A percentile compares a stretch with the other conserved stretches of the same genome.
phyloP scores from a whole-genome alignment of 179 eudicot species.

The Gypsophila paniculata region DNA sequence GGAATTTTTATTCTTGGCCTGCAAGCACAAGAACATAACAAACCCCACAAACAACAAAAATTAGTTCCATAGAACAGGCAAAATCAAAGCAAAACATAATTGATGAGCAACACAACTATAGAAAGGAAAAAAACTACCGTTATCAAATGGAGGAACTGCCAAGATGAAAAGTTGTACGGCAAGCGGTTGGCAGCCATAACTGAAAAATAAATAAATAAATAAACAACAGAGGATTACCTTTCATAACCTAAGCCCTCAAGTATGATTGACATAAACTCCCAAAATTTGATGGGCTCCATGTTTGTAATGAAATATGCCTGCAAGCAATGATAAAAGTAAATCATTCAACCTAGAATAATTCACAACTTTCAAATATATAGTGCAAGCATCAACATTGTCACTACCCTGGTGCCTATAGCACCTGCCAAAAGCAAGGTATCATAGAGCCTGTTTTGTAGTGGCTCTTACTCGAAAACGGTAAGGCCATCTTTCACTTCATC shows the following conservation, averaged over 20 bases:
- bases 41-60: slow-evolving; percentile 16
- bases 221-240: slow-evolving; percentile 41
- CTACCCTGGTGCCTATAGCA: not conserved
- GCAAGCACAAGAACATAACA: slow-evolving; percentile 38
- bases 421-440: not conserved
- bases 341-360: slow-evolving; percentile 1
- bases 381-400: not conserved
- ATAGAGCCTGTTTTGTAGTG: not conserved
- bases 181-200: not conserved
- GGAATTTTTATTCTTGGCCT: slow-evolving; percentile 96
- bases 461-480: not conserved
- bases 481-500: too few species aligned
- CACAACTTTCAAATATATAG: too few species aligned
- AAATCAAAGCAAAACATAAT: slow-evolving; percentile 1
- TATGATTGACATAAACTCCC: slow-evolving; percentile 88
- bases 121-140: not conserved
- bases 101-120: not conserved
- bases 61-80: slow-evolving; percentile 12
- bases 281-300: slow-evolving; percentile 86
- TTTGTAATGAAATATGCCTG: slow-evolving; percentile 97
- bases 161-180: not conserved
- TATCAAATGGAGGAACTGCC: not conserved
- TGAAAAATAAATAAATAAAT: not conserved
- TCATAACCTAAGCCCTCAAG: slow-evolving; percentile 96
- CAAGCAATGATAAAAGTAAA: slow-evolving; percentile 21